phyloP scores from a whole-genome alignment of 2,329 filamentous ascomycete genomes.

The Leptosphaerulina australis region DNA sequence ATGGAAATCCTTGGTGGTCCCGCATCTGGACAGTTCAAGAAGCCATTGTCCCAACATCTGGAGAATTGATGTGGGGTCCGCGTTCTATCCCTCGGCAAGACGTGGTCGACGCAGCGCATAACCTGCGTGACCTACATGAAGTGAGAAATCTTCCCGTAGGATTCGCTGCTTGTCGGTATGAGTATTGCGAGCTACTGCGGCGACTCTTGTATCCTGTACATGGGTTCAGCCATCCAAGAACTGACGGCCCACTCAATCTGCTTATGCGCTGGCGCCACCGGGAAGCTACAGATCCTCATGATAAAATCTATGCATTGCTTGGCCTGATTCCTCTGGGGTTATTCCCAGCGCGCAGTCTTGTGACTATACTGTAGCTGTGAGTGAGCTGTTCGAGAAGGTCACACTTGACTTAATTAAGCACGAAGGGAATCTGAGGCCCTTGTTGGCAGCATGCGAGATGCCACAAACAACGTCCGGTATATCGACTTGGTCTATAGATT shows the following conservation, averaged over 20 bases:
- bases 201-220: conserved; percentile 23
- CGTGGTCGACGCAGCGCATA: conserved; percentile 7
- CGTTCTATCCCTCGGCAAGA: conserved; percentile 10
- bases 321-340: conserved; percentile 14
- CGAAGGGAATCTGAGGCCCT: conserved; percentile 16
- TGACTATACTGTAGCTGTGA: conserved; percentile 14
- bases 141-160: conserved; percentile 1
- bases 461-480: conserved; percentile 8
- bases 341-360: conserved; percentile 13
- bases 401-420: conserved; percentile 23
- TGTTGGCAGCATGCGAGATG: conserved; percentile 23
- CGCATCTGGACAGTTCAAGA: conserved; percentile 32
- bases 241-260: conserved; percentile 17
- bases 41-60: conserved; percentile 20
- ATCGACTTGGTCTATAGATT: conserved; percentile 28
- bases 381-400: conserved; percentile 14
- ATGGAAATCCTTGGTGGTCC: conserved; percentile 28
- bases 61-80: conserved; percentile 20
- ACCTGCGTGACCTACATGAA: conserved; percentile 6
- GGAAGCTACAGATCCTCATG: conserved; percentile 29
- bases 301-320: conserved; percentile 34
- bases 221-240: conserved; percentile 17
- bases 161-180: not conserved
- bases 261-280: conserved; percentile 29
- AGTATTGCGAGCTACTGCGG: conserved; percentile 15